phyloP scores from a whole-genome alignment of 371 early-diverging fungal species.

The Mucor indicus region DNA sequence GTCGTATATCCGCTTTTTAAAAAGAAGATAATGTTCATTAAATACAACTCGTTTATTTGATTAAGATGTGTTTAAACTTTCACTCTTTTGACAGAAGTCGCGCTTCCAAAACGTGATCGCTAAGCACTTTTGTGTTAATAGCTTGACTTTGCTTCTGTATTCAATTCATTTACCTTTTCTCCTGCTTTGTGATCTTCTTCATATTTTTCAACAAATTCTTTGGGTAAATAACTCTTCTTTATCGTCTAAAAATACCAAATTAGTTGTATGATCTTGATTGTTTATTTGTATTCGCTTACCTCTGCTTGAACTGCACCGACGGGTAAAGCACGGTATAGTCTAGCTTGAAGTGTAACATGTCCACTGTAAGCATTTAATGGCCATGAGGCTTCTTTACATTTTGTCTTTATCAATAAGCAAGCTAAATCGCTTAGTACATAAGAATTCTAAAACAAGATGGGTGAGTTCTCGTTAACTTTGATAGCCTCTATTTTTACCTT shows the following conservation, averaged over 20 bases:
- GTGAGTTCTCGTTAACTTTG: neutral
- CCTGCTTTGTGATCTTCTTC: constrained; percentile 20
- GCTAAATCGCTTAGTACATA: constrained; percentile 83
- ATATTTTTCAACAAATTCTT: constrained; percentile 13
- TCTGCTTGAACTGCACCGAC: constrained; percentile 36
- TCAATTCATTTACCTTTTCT: constrained; percentile 25
- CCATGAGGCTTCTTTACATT: constrained; percentile 69
- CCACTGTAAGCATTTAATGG: constrained; percentile 66
- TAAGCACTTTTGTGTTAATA: no score
- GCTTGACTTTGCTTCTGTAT: no score
- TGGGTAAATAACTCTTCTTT: constrained; percentile 42
- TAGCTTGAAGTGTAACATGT: constrained; percentile 56
- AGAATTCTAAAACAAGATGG: constrained; percentile 50
- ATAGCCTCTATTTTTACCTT: constrained; percentile 36
- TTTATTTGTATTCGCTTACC: constrained; percentile 21
- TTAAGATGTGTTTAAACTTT: no score
- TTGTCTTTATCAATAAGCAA: constrained; percentile 73
- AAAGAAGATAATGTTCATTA: no score
- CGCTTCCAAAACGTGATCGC: no score
- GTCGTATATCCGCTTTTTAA: no score
- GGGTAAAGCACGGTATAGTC: constrained; percentile 51
- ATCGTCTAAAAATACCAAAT: constrained; percentile 20
- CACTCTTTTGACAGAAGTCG: no score
- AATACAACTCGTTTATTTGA: no score
- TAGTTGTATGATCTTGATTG: neutral